Percentiles rank a stretch among this genome's conserved stretches.
Evolutionary conservation across 352 stramenopile genomes (phyloP).

Genomic region (Globisporangium emineosum): DNA sequence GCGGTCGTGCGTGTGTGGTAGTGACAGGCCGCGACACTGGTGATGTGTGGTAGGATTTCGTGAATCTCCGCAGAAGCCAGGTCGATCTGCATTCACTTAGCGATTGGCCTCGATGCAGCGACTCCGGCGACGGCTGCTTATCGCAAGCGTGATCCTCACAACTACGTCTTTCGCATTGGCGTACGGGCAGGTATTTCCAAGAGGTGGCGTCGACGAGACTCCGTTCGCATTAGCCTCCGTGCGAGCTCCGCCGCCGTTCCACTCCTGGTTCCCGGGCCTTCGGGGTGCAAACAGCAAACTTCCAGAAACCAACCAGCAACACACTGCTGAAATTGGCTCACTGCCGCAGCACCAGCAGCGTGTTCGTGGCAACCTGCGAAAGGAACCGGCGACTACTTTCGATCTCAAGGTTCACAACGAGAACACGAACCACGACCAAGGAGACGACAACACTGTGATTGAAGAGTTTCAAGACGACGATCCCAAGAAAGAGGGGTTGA

Average conservation of each 20-base stretch:
- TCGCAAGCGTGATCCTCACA: conserved; percentile 7
- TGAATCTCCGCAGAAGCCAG: too few relatives aligned
- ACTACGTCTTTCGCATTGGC: background rate
- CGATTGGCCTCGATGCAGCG: conserved; percentile 19
- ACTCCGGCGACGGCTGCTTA: background rate
- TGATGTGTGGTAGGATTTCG: too few relatives aligned
- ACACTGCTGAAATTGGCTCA: background rate
- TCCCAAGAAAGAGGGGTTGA: conserved; percentile 11
- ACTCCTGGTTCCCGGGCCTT: background rate
- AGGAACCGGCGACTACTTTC: background rate
- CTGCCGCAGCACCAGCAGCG: background rate
- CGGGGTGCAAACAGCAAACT: background rate
- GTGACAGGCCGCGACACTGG: too few relatives aligned
- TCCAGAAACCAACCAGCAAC: background rate
- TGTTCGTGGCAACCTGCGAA: background rate
- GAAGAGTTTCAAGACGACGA: conserved; percentile 81
- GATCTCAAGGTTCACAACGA: background rate
- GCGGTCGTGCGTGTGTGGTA: too few relatives aligned
- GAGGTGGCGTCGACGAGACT: background rate
- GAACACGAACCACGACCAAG: background rate
- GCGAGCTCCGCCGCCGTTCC: background rate
- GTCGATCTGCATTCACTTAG: conserved; percentile 52
- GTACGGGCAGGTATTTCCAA: background rate
- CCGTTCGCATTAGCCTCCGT: background rate
- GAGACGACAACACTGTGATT: background rate